Conservation (phyloP, 2,329 filamentous ascomycete genomes). For the Amphichorda felina region DNA sequence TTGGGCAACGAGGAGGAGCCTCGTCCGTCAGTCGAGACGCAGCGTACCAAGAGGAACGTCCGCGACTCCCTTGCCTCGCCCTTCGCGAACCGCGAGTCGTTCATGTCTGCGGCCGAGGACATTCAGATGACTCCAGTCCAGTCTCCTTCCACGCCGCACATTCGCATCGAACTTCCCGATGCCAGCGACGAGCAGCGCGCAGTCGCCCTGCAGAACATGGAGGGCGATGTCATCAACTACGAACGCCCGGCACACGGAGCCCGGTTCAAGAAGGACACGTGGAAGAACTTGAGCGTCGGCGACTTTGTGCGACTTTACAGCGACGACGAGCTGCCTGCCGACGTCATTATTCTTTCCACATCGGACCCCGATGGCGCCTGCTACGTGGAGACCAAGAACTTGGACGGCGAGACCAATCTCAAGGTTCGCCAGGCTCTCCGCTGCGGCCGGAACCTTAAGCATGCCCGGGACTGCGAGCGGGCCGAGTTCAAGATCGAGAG, state of each 20-base stretch:
- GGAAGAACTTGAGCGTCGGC: conserved; percentile 92
- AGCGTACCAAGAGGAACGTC: conserved; percentile 18
- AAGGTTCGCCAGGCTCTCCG: conserved; percentile 89
- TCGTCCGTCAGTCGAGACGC: conserved; percentile 42
- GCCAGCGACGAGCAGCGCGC: conserved; percentile 19
- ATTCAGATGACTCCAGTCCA: conserved; percentile 96
- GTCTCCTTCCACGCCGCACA: conserved; percentile 49
- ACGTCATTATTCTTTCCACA: conserved; percentile 83
- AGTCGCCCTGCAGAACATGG: conserved; percentile 29
- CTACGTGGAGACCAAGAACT: conserved; percentile 95
- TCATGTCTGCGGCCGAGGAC: conserved; percentile 47
- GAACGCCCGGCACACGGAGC: conserved; percentile 55
- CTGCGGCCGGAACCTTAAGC: conserved; percentile 69
- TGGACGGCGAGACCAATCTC: conserved; percentile 95
- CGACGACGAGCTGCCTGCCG: conserved; percentile 88
- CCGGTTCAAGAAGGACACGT: conserved; percentile 82
- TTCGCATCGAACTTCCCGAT: conserved; percentile 26
- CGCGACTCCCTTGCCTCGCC: conserved; percentile 32
- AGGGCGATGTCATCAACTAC: conserved; percentile 59
- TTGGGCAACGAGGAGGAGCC: conserved; percentile 32
- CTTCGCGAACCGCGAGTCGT: conserved; percentile 41
- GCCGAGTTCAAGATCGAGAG: conserved; percentile 83
- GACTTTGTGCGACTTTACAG: conserved; percentile 97
- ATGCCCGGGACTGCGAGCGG: conserved; percentile 85
- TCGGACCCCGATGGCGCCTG: conserved; percentile 90